Conservation (phyloP, 2,329 filamentous ascomycete species). For the Fusarium pseudoanthophilum region DNA sequence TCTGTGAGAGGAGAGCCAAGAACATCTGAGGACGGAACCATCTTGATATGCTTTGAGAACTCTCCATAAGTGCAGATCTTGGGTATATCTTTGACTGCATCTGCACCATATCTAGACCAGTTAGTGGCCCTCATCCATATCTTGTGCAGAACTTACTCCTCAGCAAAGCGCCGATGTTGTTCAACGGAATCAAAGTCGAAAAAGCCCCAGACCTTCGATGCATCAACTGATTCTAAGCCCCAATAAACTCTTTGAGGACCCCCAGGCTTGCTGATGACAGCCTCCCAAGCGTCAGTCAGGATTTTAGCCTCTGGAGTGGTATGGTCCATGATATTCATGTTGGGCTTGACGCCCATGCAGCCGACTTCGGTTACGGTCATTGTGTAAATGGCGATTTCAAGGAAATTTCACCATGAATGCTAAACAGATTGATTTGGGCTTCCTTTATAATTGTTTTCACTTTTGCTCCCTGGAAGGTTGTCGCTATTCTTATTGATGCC, state of each 20-base stretch:
- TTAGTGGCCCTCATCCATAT: background rate
- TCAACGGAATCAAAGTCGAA: constrained; percentile 24
- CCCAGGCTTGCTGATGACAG: background rate
- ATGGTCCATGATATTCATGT: constrained; percentile 5
- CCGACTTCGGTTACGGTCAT: constrained; percentile 22
- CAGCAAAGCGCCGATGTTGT: constrained; percentile 10
- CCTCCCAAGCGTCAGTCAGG: background rate
- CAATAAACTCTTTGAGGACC: constrained; percentile 14
- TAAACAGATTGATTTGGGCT: too few species aligned
- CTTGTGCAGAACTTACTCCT: background rate
- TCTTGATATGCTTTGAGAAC: constrained; percentile 11
- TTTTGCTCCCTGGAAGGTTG: too few species aligned
- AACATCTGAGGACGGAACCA: constrained; percentile 10
- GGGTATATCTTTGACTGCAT: constrained; percentile 18
- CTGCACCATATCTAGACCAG: background rate
- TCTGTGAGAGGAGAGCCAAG: background rate
- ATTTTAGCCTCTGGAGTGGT: constrained; percentile 4
- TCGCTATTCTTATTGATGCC: too few species aligned
- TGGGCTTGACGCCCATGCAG: constrained; percentile 12
- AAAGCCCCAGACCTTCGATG: constrained; percentile 14
- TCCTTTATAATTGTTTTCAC: background rate
- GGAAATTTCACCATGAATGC: too few species aligned
- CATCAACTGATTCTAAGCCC: background rate
- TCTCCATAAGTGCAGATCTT: constrained; percentile 21
- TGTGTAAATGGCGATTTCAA: background rate